Percentiles rank a stretch among this genome's conserved stretches.
phyloP scores from a whole-genome alignment of 495 filamentous ascomycete species.

The Jackrogersella multiformis region DNA sequence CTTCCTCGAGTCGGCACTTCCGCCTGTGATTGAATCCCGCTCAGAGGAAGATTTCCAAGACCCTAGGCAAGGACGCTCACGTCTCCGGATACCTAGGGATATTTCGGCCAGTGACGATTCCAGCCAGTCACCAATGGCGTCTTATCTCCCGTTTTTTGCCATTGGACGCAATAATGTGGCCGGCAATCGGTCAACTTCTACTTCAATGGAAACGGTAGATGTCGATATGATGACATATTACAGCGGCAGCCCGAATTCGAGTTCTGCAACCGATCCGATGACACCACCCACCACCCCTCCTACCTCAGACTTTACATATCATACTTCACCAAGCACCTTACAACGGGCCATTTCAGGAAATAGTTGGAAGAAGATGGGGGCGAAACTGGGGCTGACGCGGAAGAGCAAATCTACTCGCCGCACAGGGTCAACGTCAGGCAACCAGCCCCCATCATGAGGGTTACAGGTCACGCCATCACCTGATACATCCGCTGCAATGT shows the following conservation, averaged over 20 bases:
- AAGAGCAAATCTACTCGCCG: constrained; percentile 57
- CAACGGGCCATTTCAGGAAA: constrained; percentile 63
- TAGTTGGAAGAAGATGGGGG: constrained; percentile 87
- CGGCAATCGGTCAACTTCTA: constrained; percentile 51
- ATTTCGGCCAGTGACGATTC: constrained; percentile 46
- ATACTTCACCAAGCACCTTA: constrained; percentile 58
- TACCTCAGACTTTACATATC: constrained; percentile 66
- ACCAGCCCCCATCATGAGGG: constrained; percentile 58
- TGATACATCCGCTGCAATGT: constrained; percentile 46
- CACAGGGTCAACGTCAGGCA: constrained; percentile 50
- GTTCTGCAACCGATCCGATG: constrained; percentile 71
- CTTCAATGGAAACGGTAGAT: constrained; percentile 48
- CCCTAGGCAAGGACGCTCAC: constrained; percentile 50
- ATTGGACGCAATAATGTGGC: constrained; percentile 50
- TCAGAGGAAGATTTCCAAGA: constrained; percentile 49
- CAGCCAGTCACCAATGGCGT: constrained; percentile 53
- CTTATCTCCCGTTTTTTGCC: constrained; percentile 56
- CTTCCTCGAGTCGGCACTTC: constrained; percentile 72
- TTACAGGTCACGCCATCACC: constrained; percentile 63
- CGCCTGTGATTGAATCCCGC: constrained; percentile 47
- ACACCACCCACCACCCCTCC: constrained; percentile 91
- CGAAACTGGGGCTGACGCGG: constrained; percentile 76
- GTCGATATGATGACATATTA: constrained; percentile 59
- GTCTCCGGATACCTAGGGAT: constrained; percentile 52
- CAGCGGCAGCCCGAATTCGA: constrained; percentile 61